A percentile compares a stretch with the other conserved stretches of the same genome.
These are phyloP conservation scores for Arbutus unedo DNA, from an alignment of 148 eudicot genomes.

Conservation along the genomic window DNA sequence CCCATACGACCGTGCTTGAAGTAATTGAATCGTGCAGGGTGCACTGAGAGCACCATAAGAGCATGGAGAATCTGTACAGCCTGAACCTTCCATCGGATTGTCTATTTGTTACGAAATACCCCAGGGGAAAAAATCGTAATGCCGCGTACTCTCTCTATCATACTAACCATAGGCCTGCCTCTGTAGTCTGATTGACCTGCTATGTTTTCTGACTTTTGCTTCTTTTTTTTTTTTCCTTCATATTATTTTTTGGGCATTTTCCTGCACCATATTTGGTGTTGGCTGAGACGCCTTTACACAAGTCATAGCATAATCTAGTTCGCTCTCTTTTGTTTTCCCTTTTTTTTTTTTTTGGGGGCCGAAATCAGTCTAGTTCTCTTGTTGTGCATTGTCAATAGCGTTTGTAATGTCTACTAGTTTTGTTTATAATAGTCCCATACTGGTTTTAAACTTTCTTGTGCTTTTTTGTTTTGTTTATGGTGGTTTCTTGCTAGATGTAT, in stretches of 20 bases:
- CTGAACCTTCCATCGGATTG: neutral
- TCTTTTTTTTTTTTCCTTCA: neutral
- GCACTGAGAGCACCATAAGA: conserved; percentile 31
- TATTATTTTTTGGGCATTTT: neutral
- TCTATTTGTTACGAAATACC: neutral
- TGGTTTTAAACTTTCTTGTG: neutral
- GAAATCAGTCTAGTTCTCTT: neutral
- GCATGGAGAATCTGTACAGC: conserved; percentile 29
- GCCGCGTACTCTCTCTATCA: neutral
- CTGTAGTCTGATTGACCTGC: neutral
- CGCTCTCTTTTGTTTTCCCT: too few relatives aligned
- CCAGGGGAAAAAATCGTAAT: neutral
- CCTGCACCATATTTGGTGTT: conserved; percentile 17
- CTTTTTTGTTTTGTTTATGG: neutral
- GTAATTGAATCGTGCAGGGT: conserved; percentile 78
- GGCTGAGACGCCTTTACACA: conserved; percentile 22
- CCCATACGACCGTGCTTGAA: conserved; percentile 74
- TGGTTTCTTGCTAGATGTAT: neutral
- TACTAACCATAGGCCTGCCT: conserved; percentile 10
- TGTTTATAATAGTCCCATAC: conserved; percentile 2
- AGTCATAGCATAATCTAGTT: conserved; percentile 6
- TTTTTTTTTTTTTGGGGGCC: too few relatives aligned
- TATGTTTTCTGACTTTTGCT: neutral
- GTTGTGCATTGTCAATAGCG: neutral
- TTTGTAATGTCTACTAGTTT: neutral